Evolutionary conservation across 139 green algal genomes (phyloP).

Genomic region (Chlorella sorokiniana): DNA sequence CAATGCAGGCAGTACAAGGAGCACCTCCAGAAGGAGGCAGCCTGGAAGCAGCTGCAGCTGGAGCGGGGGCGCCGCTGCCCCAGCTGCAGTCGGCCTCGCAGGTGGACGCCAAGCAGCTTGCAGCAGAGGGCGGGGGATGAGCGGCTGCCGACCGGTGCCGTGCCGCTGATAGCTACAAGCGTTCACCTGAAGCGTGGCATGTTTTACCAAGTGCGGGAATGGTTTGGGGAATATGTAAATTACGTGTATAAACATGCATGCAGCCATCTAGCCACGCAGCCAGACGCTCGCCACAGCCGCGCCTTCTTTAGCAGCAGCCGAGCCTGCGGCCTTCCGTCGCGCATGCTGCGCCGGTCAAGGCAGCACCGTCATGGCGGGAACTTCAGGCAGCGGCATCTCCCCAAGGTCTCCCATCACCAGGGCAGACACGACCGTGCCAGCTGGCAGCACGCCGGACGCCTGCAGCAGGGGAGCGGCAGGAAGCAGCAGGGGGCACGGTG

Average conservation of each 20-base stretch:
- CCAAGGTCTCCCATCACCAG: slow-evolving; percentile 71
- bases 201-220: too few species aligned
- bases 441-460: slow-evolving; percentile 48
- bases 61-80: not conserved
- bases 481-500: not conserved
- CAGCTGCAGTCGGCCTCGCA: too few species aligned
- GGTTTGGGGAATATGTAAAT: too few species aligned
- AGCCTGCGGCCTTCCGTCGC: not conserved
- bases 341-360: not conserved
- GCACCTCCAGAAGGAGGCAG: not conserved
- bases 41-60: not conserved
- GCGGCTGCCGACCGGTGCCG: too few species aligned
- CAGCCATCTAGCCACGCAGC: too few species aligned
- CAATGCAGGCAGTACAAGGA: slow-evolving; percentile 14
- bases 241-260: too few species aligned
- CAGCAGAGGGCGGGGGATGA: too few species aligned
- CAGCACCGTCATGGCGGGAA: not conserved
- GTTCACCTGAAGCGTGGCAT: too few species aligned
- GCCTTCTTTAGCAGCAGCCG: too few species aligned
- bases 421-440: slow-evolving; percentile 69
- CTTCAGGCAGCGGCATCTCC: slow-evolving; percentile 26
- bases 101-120: too few species aligned
- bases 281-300: too few species aligned
- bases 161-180: too few species aligned
- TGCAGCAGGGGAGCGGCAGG: slow-evolving; percentile 9